Evolutionary conservation across 495 filamentous ascomycete genomes (phyloP).

Genomic region (Margaritispora aquatica): DNA sequence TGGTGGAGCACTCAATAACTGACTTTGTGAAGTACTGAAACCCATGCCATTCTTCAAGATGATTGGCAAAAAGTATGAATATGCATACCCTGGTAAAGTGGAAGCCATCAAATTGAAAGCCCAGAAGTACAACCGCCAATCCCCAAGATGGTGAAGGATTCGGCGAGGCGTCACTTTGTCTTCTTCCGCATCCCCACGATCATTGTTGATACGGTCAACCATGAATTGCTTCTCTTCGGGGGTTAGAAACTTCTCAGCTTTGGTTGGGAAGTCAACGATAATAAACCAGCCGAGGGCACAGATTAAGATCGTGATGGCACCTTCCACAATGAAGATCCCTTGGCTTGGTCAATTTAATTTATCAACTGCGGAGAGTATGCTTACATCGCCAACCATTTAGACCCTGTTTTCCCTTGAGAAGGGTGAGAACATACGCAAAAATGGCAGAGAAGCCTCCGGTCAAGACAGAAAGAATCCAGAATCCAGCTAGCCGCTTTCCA

Average conservation of each 20-base stretch:
- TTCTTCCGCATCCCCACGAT: constrained; percentile 47
- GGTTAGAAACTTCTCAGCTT: constrained; percentile 45
- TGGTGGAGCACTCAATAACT: constrained; percentile 58
- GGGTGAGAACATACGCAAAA: constrained; percentile 59
- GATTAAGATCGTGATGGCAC: constrained; percentile 58
- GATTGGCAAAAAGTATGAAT: constrained; percentile 60
- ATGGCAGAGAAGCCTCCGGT: constrained; percentile 58
- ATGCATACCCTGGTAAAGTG: constrained; percentile 36
- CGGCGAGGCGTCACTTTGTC: background rate
- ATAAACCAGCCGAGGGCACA: constrained; percentile 43
- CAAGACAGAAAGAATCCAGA: constrained; percentile 58
- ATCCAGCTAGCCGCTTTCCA: constrained; percentile 56
- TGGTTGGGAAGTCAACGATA: constrained; percentile 56
- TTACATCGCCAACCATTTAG: constrained; percentile 58
- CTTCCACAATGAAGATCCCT: constrained; percentile 48
- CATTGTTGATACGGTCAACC: constrained; percentile 49
- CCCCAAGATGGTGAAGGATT: background rate
- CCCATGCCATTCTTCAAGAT: constrained; percentile 51
- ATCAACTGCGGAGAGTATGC: constrained; percentile 28
- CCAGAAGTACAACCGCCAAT: background rate
- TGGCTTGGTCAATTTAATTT: constrained; percentile 31
- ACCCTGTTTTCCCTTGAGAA: constrained; percentile 41
- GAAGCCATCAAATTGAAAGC: background rate
- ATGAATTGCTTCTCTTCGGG: constrained; percentile 47
- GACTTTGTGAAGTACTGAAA: constrained; percentile 44